These are phyloP conservation scores for Pythium rhizo-oryzae DNA, from an alignment of 352 stramenopile species.

Conservation along the genomic window DNA sequence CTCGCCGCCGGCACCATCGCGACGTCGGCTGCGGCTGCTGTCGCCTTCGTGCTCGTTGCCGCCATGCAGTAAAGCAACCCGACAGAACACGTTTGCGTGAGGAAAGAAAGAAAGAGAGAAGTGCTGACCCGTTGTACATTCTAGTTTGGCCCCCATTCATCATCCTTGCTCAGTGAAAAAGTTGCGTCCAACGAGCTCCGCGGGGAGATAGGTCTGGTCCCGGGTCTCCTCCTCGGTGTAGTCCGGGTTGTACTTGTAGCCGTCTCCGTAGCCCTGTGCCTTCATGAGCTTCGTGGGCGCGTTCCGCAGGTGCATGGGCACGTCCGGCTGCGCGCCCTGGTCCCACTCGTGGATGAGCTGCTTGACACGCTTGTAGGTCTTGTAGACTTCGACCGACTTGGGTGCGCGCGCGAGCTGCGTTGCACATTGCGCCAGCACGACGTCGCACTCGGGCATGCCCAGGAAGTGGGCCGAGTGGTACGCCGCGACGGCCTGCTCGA, in stretches of 20 bases:
- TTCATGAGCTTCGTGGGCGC: conserved; percentile 82
- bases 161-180: conserved; percentile 48
- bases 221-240: conserved; percentile 63
- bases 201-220: conserved; percentile 86
- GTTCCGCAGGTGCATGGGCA: conserved; percentile 84
- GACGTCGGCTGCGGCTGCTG: background rate
- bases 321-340: conserved; percentile 59
- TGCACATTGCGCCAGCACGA: conserved; percentile 79
- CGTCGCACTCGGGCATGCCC: conserved; percentile 88
- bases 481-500: conserved; percentile 66
- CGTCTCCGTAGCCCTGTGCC: conserved; percentile 71
- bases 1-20: background rate
- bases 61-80: conserved; percentile 1
- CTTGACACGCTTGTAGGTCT: conserved; percentile 82
- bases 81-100: background rate
- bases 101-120: background rate
- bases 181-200: conserved; percentile 56
- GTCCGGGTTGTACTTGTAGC: conserved; percentile 87
- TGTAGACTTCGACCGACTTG: conserved; percentile 86
- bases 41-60: background rate
- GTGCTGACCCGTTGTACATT: background rate
- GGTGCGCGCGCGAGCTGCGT: conserved; percentile 78
- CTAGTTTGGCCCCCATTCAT: too few species aligned
- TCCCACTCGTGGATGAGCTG: conserved; percentile 58
- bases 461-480: conserved; percentile 79